Evolutionary conservation across 2,329 filamentous ascomycete species (phyloP), one percentile per base, ranked within the genome.

Genomic region (Alternaria longipes): DNA sequence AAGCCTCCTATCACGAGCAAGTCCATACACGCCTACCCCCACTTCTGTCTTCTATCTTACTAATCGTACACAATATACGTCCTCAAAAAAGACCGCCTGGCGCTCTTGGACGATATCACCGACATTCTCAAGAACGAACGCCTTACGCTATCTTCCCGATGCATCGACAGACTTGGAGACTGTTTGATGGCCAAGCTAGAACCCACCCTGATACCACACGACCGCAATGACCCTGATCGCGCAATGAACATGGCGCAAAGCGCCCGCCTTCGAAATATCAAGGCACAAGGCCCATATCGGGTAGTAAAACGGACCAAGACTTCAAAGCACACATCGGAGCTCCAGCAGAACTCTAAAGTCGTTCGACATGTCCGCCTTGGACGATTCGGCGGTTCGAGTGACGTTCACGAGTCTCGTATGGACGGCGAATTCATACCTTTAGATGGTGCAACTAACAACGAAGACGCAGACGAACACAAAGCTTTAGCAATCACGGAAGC

Each of bases 341-440:
- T 6, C 1, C 26, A 20, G 20, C 44, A 6, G 3, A 2, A 7
- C 3, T n/a, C 26, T 12, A 14, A 30, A 5, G 5, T 16, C n/a
- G 7, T 46, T 26, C 28, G 9, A 6, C 26, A 18, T 8, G 22
- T 9, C 12, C 16, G 7, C 7, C 5, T 40, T 18, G 36, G 36
- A 0, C 7, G 1, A 5, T 40, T 40, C 2, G 36, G n/a, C 36
- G 7, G 7, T 40, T 7, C 36, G 0, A n/a, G 36, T 0, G 18
- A 40, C 2, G 7, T 5, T 1, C 0, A 40, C 9, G 8, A 40
- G 36, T 40, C 36, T 14, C 9, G 4, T 18, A 18, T 40, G n/a
- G 3, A 40, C 12, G 1, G 22, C 22, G 22, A 24, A 0, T 24
- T 2, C 5, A 24, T 24, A 24, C 22, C 1, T 24, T 24, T 24